A percentile compares a stretch with the other conserved stretches of the same genome.
phyloP scores from a whole-genome alignment of 768 basidiomycete species.

The Sarcodon aspratus region DNA sequence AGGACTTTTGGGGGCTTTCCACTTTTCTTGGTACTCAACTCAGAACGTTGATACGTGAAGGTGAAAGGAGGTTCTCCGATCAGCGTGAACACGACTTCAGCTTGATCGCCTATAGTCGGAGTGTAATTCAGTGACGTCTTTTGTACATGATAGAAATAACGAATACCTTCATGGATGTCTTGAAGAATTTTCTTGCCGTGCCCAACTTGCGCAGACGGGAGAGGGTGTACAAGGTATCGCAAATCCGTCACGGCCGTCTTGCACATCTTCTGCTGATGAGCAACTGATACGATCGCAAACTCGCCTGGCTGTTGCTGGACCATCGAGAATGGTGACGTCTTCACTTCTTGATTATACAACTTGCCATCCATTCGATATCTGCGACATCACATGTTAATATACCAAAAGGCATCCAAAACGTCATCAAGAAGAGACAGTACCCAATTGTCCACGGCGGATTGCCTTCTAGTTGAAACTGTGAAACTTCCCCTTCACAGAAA shows the following conservation, averaged over 20 bases:
- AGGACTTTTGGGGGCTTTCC: conserved; percentile 67
- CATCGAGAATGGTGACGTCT: conserved; percentile 77
- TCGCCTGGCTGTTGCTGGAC: conserved; percentile 72
- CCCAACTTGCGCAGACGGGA: conserved; percentile 84
- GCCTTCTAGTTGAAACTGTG: conserved; percentile 91
- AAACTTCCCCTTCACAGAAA: conserved; percentile 82
- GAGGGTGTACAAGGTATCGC: conserved; percentile 58
- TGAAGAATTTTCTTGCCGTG: conserved; percentile 75
- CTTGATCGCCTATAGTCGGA: conserved; percentile 61
- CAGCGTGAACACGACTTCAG: conserved; percentile 85
- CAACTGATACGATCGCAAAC: conserved; percentile 79
- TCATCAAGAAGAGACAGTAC: conserved; percentile 26
- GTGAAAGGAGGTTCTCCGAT: conserved; percentile 92
- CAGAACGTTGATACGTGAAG: conserved; percentile 87
- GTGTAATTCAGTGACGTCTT: background rate
- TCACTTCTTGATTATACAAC: conserved; percentile 59
- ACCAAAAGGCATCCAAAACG: background rate
- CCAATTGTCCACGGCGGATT: conserved; percentile 87
- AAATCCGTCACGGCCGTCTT: conserved; percentile 73
- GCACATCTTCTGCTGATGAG: conserved; percentile 90
- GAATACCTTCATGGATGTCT: conserved; percentile 80
- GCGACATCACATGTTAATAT: background rate
- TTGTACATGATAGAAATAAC: background rate
- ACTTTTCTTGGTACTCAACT: conserved; percentile 56
- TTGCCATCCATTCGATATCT: conserved; percentile 81